These are phyloP conservation scores for Limonium bicolor DNA, from an alignment of 148 eudicot genomes.

Conservation along the genomic window DNA sequence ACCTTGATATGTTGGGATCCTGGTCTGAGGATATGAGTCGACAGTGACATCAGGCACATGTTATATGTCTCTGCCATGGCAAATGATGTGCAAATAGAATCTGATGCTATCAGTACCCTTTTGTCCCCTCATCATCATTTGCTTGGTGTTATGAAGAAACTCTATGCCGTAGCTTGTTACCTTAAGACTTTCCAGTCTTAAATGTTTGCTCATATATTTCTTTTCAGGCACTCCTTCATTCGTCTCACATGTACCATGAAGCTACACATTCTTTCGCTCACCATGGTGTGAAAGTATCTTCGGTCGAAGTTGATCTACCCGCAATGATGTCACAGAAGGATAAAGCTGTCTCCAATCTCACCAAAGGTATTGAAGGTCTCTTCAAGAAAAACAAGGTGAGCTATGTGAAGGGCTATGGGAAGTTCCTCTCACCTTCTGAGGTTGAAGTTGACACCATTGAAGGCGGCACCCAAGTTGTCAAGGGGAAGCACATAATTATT, in stretches of 20 bases:
- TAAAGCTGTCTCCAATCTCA: conserved; percentile 57
- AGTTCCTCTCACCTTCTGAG: conserved; percentile 68
- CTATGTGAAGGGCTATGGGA: conserved; percentile 84
- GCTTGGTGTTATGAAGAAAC: too few relatives aligned
- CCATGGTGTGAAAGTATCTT: conserved; percentile 62
- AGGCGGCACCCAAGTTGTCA: conserved; percentile 59
- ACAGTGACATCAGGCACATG: too few relatives aligned
- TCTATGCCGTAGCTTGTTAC: too few relatives aligned
- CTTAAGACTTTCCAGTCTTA: conserved; percentile 1
- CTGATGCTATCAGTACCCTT: too few relatives aligned
- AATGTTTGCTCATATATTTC: neutral
- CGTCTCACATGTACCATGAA: conserved; percentile 94
- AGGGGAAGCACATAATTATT: conserved; percentile 71
- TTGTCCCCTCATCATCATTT: too few relatives aligned
- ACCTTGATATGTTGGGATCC: too few relatives aligned
- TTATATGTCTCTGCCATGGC: too few relatives aligned
- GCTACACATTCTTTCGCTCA: conserved; percentile 64
- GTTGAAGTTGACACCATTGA: conserved; percentile 67
- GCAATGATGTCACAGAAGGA: conserved; percentile 93
- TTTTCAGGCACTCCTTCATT: conserved; percentile 77
- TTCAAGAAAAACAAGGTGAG: conserved; percentile 93
- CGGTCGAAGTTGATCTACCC: conserved; percentile 73
- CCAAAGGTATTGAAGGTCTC: conserved; percentile 79
- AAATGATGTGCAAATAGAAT: too few relatives aligned
- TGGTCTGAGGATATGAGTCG: too few relatives aligned